Percentiles rank a stretch among this genome's conserved stretches.
phyloP scores from a whole-genome alignment of 1,284 basidiomycete genomes.

The Cutaneotrichosporon sp. region DNA sequence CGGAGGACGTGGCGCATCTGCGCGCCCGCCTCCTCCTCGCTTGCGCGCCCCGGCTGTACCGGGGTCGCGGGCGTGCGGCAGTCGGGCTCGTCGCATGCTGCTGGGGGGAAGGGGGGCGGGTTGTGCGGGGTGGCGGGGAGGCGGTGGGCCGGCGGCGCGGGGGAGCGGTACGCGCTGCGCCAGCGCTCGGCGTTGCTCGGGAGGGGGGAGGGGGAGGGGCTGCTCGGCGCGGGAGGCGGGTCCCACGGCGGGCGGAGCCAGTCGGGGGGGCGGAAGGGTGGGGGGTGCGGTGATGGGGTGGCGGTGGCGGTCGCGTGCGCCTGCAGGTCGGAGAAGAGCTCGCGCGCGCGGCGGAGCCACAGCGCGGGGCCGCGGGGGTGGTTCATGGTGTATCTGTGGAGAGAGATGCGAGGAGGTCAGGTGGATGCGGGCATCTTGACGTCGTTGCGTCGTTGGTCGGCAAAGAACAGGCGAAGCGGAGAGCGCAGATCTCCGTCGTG shows the following conservation, averaged over 20 bases:
- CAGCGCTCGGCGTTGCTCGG: not conserved
- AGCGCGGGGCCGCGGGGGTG: conserved; percentile 6
- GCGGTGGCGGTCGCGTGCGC: conserved; percentile 4
- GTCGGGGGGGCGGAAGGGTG: conserved; percentile 1
- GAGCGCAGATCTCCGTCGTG: not conserved
- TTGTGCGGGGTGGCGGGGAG: not conserved
- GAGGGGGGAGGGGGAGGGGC: not conserved
- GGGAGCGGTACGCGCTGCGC: not conserved
- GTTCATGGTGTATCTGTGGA: not conserved
- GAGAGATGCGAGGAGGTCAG: not conserved
- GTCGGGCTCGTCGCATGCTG: not conserved
- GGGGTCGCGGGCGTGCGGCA: not conserved
- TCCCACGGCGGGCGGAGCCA: conserved; percentile 15
- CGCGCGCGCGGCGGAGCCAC: conserved; percentile 11
- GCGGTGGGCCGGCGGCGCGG: not conserved
- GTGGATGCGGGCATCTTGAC: too few relatives aligned
- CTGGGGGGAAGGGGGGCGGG: not conserved
- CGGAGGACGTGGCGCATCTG: conserved; percentile 49
- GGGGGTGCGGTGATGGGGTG: not conserved
- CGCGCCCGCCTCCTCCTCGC: conserved; percentile 1
- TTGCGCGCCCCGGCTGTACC: not conserved
- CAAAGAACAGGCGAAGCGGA: not conserved
- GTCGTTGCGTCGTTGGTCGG: not conserved
- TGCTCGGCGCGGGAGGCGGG: not conserved
- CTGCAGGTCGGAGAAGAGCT: conserved; percentile 45